Percentiles rank a stretch among this genome's conserved stretches.
phyloP scores from a whole-genome alignment of 768 basidiomycete genomes.

The Floccularia luteovirens region DNA sequence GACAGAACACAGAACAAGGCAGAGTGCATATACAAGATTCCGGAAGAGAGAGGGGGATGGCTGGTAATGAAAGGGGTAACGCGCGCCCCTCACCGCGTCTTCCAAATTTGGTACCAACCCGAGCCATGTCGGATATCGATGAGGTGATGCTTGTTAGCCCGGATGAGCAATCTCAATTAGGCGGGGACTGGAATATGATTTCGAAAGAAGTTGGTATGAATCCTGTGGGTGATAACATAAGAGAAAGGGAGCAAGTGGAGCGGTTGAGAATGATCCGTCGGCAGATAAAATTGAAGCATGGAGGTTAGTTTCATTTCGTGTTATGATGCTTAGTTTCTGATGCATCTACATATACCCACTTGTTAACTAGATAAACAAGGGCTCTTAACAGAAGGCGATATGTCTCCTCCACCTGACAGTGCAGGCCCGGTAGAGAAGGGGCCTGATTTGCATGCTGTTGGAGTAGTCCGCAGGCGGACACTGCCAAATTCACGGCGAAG shows the following conservation, averaged over 20 bases:
- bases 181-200: slow-evolving; percentile 50
- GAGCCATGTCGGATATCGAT: slow-evolving; percentile 26
- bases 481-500: slow-evolving; percentile 39
- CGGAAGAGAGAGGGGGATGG: neutral
- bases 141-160: slow-evolving; percentile 36
- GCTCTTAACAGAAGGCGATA: slow-evolving; percentile 23
- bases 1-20: too few species aligned
- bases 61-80: neutral
- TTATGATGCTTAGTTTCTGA: slow-evolving; percentile 1
- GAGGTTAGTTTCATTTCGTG: slow-evolving; percentile 18
- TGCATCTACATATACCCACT: neutral
- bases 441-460: slow-evolving; percentile 6
- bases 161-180: slow-evolving; percentile 31
- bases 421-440: neutral
- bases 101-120: too few species aligned
- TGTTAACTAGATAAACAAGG: slow-evolving; percentile 10
- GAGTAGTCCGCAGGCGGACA: slow-evolving; percentile 56
- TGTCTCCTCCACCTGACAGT: slow-evolving; percentile 32
- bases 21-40: too few species aligned
- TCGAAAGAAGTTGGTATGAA: slow-evolving; percentile 3
- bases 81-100: too few species aligned
- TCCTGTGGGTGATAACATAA: slow-evolving; percentile 11
- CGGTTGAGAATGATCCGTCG: slow-evolving; percentile 40
- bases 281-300: slow-evolving; percentile 47
- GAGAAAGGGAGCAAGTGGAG: slow-evolving; percentile 18